phyloP scores from a whole-genome alignment of 163 green algal species.

The Scenedesmus sp. region DNA sequence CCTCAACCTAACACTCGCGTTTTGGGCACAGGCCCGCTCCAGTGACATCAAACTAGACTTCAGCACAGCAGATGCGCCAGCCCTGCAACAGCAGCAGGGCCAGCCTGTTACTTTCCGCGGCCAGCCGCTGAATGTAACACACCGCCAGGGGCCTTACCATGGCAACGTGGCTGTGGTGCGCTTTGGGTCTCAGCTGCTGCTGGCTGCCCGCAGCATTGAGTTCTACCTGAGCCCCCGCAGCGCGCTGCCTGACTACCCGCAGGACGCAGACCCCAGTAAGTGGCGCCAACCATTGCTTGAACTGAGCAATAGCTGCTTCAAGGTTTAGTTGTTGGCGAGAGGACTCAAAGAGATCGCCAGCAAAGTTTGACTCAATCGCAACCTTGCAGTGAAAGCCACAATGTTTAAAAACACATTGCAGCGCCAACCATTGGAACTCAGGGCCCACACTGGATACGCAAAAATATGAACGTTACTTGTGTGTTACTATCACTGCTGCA shows the following conservation, averaged over 20 bases:
- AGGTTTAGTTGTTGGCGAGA: neutral
- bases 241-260: conserved; percentile 28
- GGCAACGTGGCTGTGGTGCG: conserved; percentile 49
- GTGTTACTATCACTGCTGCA: no score
- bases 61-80: conserved; percentile 34
- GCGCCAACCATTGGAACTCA: no score
- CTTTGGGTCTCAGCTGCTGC: conserved; percentile 13
- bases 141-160: conserved; percentile 31
- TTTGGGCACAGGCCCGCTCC: conserved; percentile 10
- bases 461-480: no score
- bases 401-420: no score
- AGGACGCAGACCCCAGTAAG: conserved; percentile 16
- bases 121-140: neutral
- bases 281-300: neutral
- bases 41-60: conserved; percentile 47
- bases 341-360: no score
- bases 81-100: neutral
- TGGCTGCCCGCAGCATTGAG: conserved; percentile 44
- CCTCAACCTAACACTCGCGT: neutral
- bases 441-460: no score
- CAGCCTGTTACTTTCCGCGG: conserved; percentile 19
- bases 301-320: neutral
- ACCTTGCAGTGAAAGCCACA: no score
- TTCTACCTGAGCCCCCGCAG: conserved; percentile 40
- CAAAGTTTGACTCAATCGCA: no score